phyloP scores from a whole-genome alignment of 2,329 filamentous ascomycete genomes.

The Ustulina deusta region DNA sequence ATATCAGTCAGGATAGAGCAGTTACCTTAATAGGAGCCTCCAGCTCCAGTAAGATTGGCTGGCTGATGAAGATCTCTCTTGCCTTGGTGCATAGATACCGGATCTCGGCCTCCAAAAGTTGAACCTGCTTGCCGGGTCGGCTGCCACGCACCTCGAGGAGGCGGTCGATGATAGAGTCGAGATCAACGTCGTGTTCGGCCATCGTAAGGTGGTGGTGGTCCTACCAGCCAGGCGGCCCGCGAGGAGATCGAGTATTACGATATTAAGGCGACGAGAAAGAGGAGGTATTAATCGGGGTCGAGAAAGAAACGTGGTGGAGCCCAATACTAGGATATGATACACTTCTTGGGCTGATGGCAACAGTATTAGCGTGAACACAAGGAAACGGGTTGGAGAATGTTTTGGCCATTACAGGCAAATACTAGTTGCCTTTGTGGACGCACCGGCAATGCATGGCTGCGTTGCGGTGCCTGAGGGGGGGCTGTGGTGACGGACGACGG shows the following conservation, averaged over 20 bases:
- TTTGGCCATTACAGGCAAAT: conserved; percentile 18
- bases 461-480: conserved; percentile 19
- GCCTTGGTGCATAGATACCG: conserved; percentile 98
- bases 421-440: conserved; percentile 14
- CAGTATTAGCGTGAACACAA: conserved; percentile 39
- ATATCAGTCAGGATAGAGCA: conserved; percentile 46
- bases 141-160: conserved; percentile 97
- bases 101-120: conserved; percentile 95
- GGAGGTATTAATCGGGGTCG: conserved; percentile 38
- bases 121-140: conserved; percentile 97
- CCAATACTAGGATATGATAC: conserved; percentile 48
- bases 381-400: conserved; percentile 5
- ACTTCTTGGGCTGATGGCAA: conserved; percentile 47
- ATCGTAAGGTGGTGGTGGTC: conserved; percentile 60
- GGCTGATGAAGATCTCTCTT: conserved; percentile 98
- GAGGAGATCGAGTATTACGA: conserved; percentile 44
- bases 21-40: conserved; percentile 98
- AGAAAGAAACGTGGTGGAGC: conserved; percentile 41
- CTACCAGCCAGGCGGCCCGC: conserved; percentile 59
- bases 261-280: conserved; percentile 43
- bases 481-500: conserved; percentile 31
- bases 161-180: conserved; percentile 99
- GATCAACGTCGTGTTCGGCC: conserved; percentile 88
- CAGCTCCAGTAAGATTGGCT: conserved; percentile 96
- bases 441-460: conserved; percentile 12